These are phyloP conservation scores for Anethum foeniculum DNA, from an alignment of 140 eudicot species.

Conservation along the genomic window DNA sequence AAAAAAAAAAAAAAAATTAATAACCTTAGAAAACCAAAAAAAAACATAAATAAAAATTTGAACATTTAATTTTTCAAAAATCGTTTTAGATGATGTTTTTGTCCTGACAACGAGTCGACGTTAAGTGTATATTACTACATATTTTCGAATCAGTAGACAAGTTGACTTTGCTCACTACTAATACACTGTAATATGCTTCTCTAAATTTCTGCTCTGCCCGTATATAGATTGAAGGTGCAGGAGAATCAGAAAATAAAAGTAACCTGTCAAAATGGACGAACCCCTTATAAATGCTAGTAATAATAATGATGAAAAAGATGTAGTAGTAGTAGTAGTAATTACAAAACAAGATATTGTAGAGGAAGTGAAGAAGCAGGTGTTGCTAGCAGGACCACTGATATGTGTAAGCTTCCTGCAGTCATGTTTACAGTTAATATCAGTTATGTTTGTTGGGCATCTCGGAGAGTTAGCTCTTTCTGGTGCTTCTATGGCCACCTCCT, in stretches of 20 bases:
- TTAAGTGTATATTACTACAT: no score
- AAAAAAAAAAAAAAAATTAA: no score
- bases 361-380: constrained; percentile 58
- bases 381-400: constrained; percentile 74
- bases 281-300: background rate
- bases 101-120: no score
- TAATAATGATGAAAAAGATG: constrained; percentile 5
- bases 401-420: constrained; percentile 56
- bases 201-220: no score
- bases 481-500: constrained; percentile 87
- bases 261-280: background rate
- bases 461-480: constrained; percentile 77
- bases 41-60: no score
- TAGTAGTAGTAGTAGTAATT: constrained; percentile 16
- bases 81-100: no score
- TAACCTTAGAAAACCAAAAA: no score
- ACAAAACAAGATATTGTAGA: constrained; percentile 21
- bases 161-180: no score
- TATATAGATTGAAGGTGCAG: background rate
- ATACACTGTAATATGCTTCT: no score
- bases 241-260: background rate
- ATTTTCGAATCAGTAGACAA: no score
- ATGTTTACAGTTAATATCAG: constrained; percentile 53
- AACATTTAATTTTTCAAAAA: no score
- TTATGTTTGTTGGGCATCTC: constrained; percentile 89